These are phyloP conservation scores for Phytopythium mirpurense DNA, from an alignment of 352 stramenopile species.

Conservation along the genomic window DNA sequence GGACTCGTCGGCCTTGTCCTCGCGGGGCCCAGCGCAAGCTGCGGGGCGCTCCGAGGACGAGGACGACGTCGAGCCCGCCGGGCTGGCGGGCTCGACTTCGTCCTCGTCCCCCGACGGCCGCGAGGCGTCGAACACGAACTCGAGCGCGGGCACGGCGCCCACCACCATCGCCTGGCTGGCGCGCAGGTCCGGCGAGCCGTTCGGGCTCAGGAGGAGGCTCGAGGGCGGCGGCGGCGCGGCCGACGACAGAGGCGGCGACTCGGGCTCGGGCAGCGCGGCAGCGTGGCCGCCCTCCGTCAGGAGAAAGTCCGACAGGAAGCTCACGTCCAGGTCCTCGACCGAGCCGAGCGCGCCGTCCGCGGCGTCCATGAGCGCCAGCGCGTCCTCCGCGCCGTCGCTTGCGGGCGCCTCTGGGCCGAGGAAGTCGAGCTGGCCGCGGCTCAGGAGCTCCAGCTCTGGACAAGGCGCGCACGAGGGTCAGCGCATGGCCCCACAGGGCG, in stretches of 20 bases:
- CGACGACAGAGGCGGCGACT: neutral
- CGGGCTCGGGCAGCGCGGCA: conserved; percentile 3
- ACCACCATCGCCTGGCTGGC: neutral
- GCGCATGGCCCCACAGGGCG: no score
- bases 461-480: no score
- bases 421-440: conserved; percentile 3
- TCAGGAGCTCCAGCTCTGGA: conserved; percentile 1
- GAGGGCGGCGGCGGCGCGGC: neutral
- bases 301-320: conserved; percentile 22
- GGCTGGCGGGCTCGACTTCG: neutral
- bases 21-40: neutral
- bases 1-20: conserved; percentile 1
- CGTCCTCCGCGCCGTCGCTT: neutral
- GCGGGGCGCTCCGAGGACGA: conserved; percentile 1
- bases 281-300: conserved; percentile 6
- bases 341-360: neutral
- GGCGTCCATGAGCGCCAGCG: no score
- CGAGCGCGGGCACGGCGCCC: conserved; percentile 3
- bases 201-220: neutral
- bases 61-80: conserved; percentile 1
- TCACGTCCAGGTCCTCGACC: conserved; percentile 20
- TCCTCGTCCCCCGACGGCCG: neutral
- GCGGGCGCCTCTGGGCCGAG: neutral
- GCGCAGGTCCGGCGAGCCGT: neutral
- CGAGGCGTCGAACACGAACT: conserved; percentile 3